These are phyloP conservation scores for Geotrichum carabidarum DNA, from an alignment of 1,139 yeast species.

Conservation along the genomic window DNA sequence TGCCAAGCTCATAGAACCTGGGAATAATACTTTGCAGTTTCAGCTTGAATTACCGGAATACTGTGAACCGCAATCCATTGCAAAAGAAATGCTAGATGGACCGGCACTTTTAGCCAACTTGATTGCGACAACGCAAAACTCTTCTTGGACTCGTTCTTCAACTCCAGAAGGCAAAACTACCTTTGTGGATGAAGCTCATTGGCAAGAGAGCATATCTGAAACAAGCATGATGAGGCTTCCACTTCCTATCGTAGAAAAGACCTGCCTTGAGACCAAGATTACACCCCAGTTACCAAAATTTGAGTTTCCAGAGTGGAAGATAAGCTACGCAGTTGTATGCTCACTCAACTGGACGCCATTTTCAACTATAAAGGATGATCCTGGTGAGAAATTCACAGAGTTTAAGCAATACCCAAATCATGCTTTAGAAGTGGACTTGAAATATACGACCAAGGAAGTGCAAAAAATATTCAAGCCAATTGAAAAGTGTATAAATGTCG, in stretches of 20 bases:
- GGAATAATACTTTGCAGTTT: not conserved
- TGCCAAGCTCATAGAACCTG: not conserved
- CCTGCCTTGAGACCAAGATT: not conserved
- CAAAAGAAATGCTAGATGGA: not conserved
- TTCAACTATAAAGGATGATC: not conserved
- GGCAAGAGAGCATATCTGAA: slow-evolving; percentile 10
- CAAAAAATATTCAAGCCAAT: slow-evolving; percentile 2
- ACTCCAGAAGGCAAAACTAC: not conserved
- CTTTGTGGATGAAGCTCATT: slow-evolving; percentile 3
- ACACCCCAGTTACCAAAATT: slow-evolving; percentile 9
- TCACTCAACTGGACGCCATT: slow-evolving; percentile 20
- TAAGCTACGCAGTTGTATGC: slow-evolving; percentile 10
- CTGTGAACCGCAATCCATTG: not conserved
- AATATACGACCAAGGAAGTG: not conserved
- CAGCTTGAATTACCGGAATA: slow-evolving; percentile 1
- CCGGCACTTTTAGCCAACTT: not conserved
- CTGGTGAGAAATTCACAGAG: not conserved
- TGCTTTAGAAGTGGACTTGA: not conserved
- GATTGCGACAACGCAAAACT: not conserved
- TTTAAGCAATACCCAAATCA: not conserved
- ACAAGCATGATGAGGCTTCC: slow-evolving; percentile 12
- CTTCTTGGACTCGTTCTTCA: not conserved
- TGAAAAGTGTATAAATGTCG: not conserved
- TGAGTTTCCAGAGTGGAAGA: slow-evolving; percentile 14
- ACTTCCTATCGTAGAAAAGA: slow-evolving; percentile 5